Conservation (phyloP, 2,329 filamentous ascomycete species). For the Boeremia lycopersici region DNA sequence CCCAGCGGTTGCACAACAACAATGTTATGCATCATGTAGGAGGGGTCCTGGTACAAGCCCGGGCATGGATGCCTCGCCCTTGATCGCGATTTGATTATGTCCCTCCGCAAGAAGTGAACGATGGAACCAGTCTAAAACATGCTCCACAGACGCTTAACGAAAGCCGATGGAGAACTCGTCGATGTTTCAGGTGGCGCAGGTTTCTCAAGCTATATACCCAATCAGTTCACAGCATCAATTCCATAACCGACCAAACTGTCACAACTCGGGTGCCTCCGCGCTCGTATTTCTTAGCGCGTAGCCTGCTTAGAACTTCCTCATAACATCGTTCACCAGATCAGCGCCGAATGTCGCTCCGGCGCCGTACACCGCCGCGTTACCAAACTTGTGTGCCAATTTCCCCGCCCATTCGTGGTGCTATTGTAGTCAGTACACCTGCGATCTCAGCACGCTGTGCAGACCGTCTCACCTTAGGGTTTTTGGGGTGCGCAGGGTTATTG, state of each 20-base stretch:
- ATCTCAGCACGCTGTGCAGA: background rate
- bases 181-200: background rate
- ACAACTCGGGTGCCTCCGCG: background rate
- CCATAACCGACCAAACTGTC: background rate
- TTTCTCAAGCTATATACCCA: slow-evolving; percentile 7
- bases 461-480: slow-evolving; percentile 21
- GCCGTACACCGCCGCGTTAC: slow-evolving; percentile 25
- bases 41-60: background rate
- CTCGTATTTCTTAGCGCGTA: no score
- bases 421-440: background rate
- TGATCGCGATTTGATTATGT: background rate
- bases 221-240: background rate
- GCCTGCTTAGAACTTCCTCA: slow-evolving; percentile 23
- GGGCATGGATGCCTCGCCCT: background rate
- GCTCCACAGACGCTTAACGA: background rate
- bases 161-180: background rate
- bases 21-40: background rate
- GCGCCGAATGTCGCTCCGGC: slow-evolving; percentile 29
- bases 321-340: slow-evolving; percentile 28
- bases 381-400: slow-evolving; percentile 27
- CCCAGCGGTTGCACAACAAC: background rate
- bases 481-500: slow-evolving; percentile 24
- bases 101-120: background rate
- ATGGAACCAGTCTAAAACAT: background rate
- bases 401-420: slow-evolving; percentile 30